Conservation (phyloP, 176 grass and related monocot genomes). For the Eleusine coracana region DNA sequence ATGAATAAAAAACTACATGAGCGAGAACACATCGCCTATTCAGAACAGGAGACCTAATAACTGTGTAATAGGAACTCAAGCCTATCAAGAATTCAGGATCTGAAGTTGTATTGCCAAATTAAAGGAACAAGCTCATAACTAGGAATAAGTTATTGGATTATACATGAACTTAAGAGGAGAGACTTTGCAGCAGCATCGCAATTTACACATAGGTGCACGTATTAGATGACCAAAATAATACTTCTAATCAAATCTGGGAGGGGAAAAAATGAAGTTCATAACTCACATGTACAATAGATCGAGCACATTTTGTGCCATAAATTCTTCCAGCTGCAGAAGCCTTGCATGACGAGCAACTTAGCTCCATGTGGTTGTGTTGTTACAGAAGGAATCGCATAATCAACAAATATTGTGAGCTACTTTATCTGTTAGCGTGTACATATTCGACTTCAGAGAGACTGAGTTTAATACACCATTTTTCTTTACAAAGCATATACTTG, state of each 20-base stretch:
- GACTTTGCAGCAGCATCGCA: conserved; percentile 21
- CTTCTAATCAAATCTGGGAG: background rate
- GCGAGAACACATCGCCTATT: background rate
- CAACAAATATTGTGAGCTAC: conserved; percentile 46
- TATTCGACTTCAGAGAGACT: conserved; percentile 20
- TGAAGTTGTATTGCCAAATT: background rate
- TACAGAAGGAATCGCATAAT: conserved; percentile 44
- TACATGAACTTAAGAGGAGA: background rate
- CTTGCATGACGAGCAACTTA: conserved; percentile 29
- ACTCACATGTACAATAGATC: conserved; percentile 49
- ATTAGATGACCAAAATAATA: conserved; percentile 9
- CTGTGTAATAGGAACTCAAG: conserved; percentile 21
- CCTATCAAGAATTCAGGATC: background rate
- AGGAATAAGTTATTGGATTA: conserved; percentile 9
- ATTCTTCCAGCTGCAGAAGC: conserved; percentile 34
- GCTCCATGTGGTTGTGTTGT: conserved; percentile 28
- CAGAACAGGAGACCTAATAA: conserved; percentile 6
- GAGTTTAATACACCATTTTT: conserved; percentile 32
- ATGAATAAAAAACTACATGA: conserved; percentile 12
- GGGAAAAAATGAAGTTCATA: conserved; percentile 18
- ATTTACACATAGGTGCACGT: conserved; percentile 22
- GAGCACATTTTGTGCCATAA: conserved; percentile 33
- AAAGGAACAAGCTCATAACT: conserved; percentile 27
- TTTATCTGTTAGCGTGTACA: conserved; percentile 52
- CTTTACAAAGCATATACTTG: conserved; percentile 89